Percentiles rank a stretch among this genome's conserved stretches.
Evolutionary conservation across 257 asterid genomes (phyloP).

Genomic region (Ehretia macrophylla): DNA sequence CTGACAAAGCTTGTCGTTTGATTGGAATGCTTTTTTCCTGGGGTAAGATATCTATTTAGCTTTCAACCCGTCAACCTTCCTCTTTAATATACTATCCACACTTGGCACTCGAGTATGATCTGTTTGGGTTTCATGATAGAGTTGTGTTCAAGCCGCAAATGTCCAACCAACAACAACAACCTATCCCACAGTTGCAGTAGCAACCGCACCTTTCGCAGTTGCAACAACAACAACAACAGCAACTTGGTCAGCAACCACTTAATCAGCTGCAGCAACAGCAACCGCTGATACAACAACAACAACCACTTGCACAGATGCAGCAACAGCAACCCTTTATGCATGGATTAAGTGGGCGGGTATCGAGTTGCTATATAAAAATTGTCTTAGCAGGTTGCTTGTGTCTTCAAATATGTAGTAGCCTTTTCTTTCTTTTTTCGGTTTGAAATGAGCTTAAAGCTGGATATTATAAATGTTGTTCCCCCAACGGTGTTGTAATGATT

Average conservation of each 20-base stretch:
- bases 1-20: no score
- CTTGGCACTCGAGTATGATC: neutral
- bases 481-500: no score
- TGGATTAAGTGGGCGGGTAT: no score
- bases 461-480: no score
- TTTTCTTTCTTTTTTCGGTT: no score
- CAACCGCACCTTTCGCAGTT: slow-evolving; percentile 26
- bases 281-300: slow-evolving; percentile 28
- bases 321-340: slow-evolving; percentile 26
- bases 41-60: slow-evolving; percentile 40
- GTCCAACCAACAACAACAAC: no score
- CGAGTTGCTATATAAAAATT: no score
- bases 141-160: slow-evolving; percentile 70
- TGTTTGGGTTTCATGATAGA: slow-evolving; percentile 53
- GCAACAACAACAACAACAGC: slow-evolving; percentile 32
- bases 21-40: slow-evolving; percentile 93
- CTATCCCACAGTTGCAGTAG: slow-evolving; percentile 1
- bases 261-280: slow-evolving; percentile 27
- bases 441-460: no score
- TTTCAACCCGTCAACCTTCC: no score
- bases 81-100: no score
- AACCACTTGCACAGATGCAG: slow-evolving; percentile 20
- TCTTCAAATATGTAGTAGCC: no score
- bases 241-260: slow-evolving; percentile 28
- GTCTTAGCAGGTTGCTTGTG: no score